phyloP scores from a whole-genome alignment of 257 asterid species.

The Mitragyna speciosa region DNA sequence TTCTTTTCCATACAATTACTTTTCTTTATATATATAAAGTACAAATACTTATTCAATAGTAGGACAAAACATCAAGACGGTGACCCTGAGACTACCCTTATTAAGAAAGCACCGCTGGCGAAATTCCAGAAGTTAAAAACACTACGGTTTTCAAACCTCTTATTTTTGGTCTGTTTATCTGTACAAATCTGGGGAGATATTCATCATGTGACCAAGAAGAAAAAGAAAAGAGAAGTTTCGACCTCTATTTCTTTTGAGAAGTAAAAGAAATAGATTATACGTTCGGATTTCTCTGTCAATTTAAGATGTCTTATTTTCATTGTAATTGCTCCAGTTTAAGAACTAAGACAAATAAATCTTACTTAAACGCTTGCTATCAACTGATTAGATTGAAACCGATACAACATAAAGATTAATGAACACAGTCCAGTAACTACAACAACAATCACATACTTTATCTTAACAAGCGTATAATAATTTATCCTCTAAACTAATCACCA shows the following conservation, averaged over 20 bases:
- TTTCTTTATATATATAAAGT: too few species aligned
- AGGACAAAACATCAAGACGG: neutral
- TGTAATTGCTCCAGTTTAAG: neutral
- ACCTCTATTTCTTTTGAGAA: neutral
- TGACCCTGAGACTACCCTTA: neutral
- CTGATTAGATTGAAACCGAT: neutral
- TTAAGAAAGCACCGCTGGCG: neutral
- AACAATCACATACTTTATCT: neutral
- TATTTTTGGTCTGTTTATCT: neutral
- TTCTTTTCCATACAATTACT: neutral
- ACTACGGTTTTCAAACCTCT: neutral
- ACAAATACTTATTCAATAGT: neutral
- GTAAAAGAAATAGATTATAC: neutral
- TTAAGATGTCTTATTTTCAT: neutral
- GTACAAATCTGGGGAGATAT: neutral
- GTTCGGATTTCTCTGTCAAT: neutral
- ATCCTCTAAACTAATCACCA: neutral
- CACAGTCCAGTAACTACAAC: neutral
- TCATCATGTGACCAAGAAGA: neutral
- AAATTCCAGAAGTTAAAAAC: neutral
- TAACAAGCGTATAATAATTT: neutral
- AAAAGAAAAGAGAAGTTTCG: neutral
- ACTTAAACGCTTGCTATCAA: neutral
- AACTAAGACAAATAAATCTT: neutral
- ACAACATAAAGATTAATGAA: neutral